A percentile compares a stretch with the other conserved stretches of the same genome.
phyloP scores from a whole-genome alignment of 495 filamentous ascomycete genomes.

The Rusavskia elegans region DNA sequence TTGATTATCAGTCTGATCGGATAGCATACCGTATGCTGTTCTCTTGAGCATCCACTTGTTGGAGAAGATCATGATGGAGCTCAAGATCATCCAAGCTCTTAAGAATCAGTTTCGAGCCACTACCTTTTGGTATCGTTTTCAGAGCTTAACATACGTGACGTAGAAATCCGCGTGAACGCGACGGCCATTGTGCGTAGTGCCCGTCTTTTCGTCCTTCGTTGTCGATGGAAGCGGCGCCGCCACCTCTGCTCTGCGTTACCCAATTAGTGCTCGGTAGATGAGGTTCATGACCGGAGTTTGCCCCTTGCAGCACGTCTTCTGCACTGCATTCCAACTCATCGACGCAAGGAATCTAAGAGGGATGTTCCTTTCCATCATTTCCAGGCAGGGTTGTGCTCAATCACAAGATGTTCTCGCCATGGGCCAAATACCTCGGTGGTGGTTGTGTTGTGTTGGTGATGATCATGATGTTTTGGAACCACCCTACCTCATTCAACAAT shows the following conservation, averaged over 20 bases:
- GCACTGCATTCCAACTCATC: background rate
- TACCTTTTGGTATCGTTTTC: background rate
- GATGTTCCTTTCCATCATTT: background rate
- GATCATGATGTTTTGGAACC: background rate
- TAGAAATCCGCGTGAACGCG: slow-evolving; percentile 70
- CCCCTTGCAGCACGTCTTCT: too few species aligned
- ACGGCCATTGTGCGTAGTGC: background rate
- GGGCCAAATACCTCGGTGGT: background rate
- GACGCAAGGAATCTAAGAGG: background rate
- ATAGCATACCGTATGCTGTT: too few species aligned
- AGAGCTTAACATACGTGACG: slow-evolving; percentile 34
- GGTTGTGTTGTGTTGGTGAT: background rate
- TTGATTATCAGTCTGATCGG: too few species aligned
- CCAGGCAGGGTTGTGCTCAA: background rate
- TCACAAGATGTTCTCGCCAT: background rate
- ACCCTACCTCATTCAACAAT: background rate
- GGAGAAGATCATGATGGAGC: slow-evolving; percentile 88
- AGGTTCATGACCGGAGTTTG: background rate
- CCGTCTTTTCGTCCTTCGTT: background rate
- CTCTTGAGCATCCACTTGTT: slow-evolving; percentile 94
- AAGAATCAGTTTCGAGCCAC: slow-evolving; percentile 3
- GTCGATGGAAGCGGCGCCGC: background rate
- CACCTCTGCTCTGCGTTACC: background rate
- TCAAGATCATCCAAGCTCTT: slow-evolving; percentile 81
- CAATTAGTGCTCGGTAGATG: too few species aligned